Evolutionary conservation across 352 stramenopile genomes (phyloP).

Genomic region (Phytophthora sp.): DNA sequence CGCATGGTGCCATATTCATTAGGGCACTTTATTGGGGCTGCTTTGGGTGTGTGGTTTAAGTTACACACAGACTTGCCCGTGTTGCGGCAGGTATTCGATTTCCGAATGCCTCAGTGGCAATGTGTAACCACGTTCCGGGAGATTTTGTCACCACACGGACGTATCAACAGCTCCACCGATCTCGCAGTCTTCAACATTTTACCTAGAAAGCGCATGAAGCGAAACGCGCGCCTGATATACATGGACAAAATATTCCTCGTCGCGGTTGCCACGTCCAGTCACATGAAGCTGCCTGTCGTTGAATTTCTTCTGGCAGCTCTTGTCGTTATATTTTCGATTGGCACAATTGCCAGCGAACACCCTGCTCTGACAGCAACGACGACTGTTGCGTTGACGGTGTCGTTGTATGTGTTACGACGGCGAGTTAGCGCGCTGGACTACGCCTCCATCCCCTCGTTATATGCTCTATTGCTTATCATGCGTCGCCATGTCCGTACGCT

Average conservation of each 20-base stretch:
- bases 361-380: not conserved
- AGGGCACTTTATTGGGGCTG: conserved; percentile 30
- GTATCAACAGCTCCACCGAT: conserved; percentile 52
- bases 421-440: conserved; percentile 47
- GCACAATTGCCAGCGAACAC: no score
- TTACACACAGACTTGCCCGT: conserved; percentile 42
- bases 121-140: conserved; percentile 26
- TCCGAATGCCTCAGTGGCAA: conserved; percentile 68
- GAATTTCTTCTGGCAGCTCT: conserved; percentile 25
- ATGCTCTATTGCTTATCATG: conserved; percentile 52
- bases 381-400: not conserved
- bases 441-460: conserved; percentile 63
- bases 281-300: conserved; percentile 26
- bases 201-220: conserved; percentile 45
- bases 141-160: conserved; percentile 40
- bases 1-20: conserved; percentile 31
- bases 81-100: conserved; percentile 51
- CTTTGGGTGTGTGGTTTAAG: conserved; percentile 52
- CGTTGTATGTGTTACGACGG: conserved; percentile 1
- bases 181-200: conserved; percentile 60
- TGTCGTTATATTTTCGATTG: conserved; percentile 2
- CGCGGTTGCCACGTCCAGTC: conserved; percentile 61
- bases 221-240: conserved; percentile 48
- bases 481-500: conserved; percentile 44
- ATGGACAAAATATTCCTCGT: conserved; percentile 68